These are phyloP conservation scores for Tetrapisispora phaffii DNA, from an alignment of 805 yeast genomes.

Conservation along the genomic window DNA sequence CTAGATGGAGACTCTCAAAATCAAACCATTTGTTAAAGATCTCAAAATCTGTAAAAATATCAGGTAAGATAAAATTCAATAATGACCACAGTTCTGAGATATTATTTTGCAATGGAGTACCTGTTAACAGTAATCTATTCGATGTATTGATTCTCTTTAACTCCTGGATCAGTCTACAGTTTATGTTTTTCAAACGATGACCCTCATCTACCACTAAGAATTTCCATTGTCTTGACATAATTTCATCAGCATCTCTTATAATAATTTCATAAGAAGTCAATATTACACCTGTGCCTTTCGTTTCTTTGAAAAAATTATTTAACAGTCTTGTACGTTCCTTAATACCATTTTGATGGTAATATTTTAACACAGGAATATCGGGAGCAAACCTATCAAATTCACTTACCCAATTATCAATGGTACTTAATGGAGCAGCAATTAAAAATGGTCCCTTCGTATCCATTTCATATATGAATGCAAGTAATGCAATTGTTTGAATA, in stretches of 20 bases:
- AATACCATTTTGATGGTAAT: conserved; percentile 53
- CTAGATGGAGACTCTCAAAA: conserved; percentile 46
- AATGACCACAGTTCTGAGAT: conserved; percentile 86
- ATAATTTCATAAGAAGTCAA: conserved; percentile 78
- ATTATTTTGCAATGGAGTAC: conserved; percentile 94
- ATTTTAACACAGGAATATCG: conserved; percentile 46
- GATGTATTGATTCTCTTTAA: conserved; percentile 56
- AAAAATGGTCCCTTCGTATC: conserved; percentile 72
- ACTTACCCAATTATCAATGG: conserved; percentile 73
- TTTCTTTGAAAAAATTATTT: conserved; percentile 35
- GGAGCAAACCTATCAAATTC: conserved; percentile 76
- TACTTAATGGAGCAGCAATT: conserved; percentile 73
- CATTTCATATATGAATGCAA: conserved; percentile 68
- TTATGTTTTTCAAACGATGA: conserved; percentile 77
- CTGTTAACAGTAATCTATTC: conserved; percentile 76
- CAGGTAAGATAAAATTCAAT: conserved; percentile 84
- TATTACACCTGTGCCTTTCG: conserved; percentile 40
- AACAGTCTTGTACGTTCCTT: conserved; percentile 18
- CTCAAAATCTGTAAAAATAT: conserved; percentile 81
- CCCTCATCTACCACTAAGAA: conserved; percentile 92
- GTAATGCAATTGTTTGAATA: conserved; percentile 70
- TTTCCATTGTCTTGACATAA: conserved; percentile 57
- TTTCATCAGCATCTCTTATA: conserved; percentile 51
- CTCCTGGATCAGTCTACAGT: conserved; percentile 63
- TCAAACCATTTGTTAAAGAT: conserved; percentile 93